Conservation (phyloP, 2,329 filamentous ascomycete species). For the Penicillium freii region DNA sequence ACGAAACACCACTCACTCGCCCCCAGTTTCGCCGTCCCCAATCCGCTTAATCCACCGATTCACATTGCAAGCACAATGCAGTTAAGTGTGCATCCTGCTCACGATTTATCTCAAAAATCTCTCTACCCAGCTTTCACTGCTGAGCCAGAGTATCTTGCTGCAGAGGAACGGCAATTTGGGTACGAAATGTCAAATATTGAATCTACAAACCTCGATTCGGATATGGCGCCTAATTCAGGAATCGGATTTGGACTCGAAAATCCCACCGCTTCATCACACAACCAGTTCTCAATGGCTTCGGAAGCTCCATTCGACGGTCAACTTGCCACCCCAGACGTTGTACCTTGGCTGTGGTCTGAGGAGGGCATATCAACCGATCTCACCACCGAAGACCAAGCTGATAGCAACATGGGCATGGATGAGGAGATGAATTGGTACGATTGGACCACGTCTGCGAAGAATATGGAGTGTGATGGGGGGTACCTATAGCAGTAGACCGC, state of each 20-base stretch:
- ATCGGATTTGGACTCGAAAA: not conserved
- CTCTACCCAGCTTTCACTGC: not conserved
- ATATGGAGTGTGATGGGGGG: conserved; percentile 16
- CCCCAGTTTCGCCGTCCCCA: too few species aligned
- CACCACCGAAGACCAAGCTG: not conserved
- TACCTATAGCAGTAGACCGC: not conserved
- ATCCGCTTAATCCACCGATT: not conserved
- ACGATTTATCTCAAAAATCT: not conserved
- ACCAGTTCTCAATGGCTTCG: not conserved
- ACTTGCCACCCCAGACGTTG: not conserved
- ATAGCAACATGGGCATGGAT: conserved; percentile 30
- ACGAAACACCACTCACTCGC: too few species aligned
- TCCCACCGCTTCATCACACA: not conserved
- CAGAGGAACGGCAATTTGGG: not conserved
- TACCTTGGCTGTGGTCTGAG: conserved; percentile 20
- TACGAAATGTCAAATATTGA: not conserved
- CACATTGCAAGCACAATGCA: not conserved
- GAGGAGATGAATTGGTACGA: conserved; percentile 40
- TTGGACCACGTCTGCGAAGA: conserved; percentile 40
- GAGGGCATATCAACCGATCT: conserved; percentile 9
- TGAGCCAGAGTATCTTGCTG: not conserved
- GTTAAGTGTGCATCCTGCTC: not conserved
- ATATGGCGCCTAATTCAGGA: not conserved
- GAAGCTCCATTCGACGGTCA: not conserved
- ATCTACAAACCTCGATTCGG: not conserved